Conservation (phyloP, 75 land plant genomes). For the Selaginella tamariscina region DNA sequence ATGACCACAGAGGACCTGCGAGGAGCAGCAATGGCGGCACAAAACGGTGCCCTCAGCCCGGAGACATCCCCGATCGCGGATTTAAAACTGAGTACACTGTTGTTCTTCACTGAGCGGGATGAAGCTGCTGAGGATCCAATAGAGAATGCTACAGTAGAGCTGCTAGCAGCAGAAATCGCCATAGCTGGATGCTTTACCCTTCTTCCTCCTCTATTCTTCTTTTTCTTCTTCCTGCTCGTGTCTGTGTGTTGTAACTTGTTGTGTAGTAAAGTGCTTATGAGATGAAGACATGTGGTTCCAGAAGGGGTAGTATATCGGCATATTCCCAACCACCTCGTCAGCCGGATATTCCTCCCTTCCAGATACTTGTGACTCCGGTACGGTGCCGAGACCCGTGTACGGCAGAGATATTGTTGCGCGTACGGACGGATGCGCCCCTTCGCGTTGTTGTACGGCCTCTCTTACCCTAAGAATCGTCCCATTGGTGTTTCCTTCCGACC, state of each 20-base stretch:
- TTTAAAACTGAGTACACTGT: too few relatives aligned
- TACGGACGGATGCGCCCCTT: not conserved
- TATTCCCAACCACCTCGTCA: slow-evolving; percentile 3
- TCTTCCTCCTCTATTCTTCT: too few relatives aligned
- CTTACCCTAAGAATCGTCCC: not conserved
- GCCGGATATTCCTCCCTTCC: too few relatives aligned
- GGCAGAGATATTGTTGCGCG: not conserved
- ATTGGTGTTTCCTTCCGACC: not conserved
- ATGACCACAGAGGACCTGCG: not conserved
- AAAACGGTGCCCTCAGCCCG: too few relatives aligned
- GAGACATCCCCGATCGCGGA: too few relatives aligned
- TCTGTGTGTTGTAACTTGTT: not conserved
- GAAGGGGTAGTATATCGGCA: not conserved
- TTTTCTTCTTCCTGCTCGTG: too few relatives aligned
- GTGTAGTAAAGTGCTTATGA: not conserved
- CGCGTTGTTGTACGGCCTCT: not conserved
- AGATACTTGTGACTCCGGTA: too few relatives aligned
- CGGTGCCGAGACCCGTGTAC: too few relatives aligned
- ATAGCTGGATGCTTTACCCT: not conserved
- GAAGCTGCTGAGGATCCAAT: too few relatives aligned
- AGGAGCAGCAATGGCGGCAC: not conserved
- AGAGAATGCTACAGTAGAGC: not conserved
- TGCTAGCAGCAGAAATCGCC: not conserved
- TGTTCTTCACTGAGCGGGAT: too few relatives aligned
- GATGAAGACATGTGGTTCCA: not conserved